Percentiles rank a stretch among this genome's conserved stretches.
phyloP scores from a whole-genome alignment of 1,284 basidiomycete species.

The Malassezia psittaci region DNA sequence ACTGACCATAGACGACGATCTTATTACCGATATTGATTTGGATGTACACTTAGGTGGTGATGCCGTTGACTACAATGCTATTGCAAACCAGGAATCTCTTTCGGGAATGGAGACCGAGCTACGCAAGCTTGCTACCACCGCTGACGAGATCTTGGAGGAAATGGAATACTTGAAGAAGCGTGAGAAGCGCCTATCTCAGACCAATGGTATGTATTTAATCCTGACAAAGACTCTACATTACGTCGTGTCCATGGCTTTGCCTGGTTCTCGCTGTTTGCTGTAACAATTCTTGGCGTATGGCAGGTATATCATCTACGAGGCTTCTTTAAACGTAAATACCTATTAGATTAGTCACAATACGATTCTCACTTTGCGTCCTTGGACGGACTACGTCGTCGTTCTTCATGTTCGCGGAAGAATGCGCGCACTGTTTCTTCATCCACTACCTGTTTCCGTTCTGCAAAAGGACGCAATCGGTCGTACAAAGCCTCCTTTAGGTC shows the following conservation, averaged over 20 bases:
- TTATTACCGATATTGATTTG: constrained; percentile 58
- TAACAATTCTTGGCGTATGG: constrained; percentile 79
- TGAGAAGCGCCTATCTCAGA: constrained; percentile 78
- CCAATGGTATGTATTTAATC: constrained; percentile 63
- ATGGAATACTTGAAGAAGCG: constrained; percentile 80
- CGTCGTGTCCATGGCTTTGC: constrained; percentile 83
- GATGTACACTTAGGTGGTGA: constrained; percentile 97
- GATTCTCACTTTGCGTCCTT: too few species aligned
- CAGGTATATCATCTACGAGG: constrained; percentile 84
- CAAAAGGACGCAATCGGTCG: constrained; percentile 48
- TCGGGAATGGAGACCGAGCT: constrained; percentile 94
- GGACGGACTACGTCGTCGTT: not conserved
- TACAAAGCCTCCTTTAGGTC: constrained; percentile 46
- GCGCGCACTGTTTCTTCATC: constrained; percentile 44
- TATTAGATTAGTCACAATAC: constrained; percentile 62
- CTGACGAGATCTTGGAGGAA: constrained; percentile 89
- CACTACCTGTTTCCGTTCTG: constrained; percentile 43
- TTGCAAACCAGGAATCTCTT: constrained; percentile 93
- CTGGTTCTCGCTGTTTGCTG: constrained; percentile 69
- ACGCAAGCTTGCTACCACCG: constrained; percentile 87
- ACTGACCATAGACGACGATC: constrained; percentile 1
- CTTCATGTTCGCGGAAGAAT: constrained; percentile 38
- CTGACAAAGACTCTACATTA: constrained; percentile 71
- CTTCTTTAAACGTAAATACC: constrained; percentile 93
- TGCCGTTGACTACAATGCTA: constrained; percentile 97